A percentile compares a stretch with the other conserved stretches of the same genome.
These are phyloP conservation scores for Centella asiatica DNA, from an alignment of 129 eudicot genomes.

Conservation along the genomic window DNA sequence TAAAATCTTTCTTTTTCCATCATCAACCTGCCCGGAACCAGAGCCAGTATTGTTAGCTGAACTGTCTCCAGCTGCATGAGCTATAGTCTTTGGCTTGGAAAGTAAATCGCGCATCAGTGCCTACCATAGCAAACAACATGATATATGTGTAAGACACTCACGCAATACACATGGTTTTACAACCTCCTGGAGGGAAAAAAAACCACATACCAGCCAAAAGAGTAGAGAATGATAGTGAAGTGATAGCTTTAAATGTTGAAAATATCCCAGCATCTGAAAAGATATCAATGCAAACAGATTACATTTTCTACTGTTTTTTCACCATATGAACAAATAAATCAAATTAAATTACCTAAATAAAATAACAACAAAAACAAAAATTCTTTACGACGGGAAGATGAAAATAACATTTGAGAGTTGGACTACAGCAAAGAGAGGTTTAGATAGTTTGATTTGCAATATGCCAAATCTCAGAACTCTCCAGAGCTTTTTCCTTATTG, in stretches of 20 bases:
- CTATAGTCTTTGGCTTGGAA: constrained; percentile 57
- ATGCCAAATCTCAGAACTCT: too few relatives aligned
- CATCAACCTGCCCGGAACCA: constrained; percentile 53
- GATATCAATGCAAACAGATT: constrained; percentile 10
- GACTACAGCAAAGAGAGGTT: too few relatives aligned
- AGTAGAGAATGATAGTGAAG: constrained; percentile 77
- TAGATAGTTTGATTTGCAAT: too few relatives aligned
- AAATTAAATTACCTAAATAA: too few relatives aligned
- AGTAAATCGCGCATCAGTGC: constrained; percentile 63
- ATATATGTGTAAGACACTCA: constrained; percentile 8
- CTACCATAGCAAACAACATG: constrained; percentile 31
- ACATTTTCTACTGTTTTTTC: background rate
- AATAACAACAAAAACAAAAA: too few relatives aligned
- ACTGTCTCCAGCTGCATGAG: constrained; percentile 28
- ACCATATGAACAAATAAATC: too few relatives aligned
- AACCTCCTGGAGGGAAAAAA: constrained; percentile 13
- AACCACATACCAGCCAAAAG: constrained; percentile 78
- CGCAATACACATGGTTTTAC: constrained; percentile 12
- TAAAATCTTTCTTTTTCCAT: constrained; percentile 49
- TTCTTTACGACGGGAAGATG: too few relatives aligned
- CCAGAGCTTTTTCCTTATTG: too few relatives aligned
- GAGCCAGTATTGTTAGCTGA: constrained; percentile 31
- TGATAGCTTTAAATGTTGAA: constrained; percentile 68
- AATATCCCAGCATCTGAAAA: constrained; percentile 93
- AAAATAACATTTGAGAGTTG: too few relatives aligned